Evolutionary conservation across 164 flowering plant genomes (phyloP), one percentile per base, ranked within the genome.

Genomic region (Annona squamosa): DNA sequence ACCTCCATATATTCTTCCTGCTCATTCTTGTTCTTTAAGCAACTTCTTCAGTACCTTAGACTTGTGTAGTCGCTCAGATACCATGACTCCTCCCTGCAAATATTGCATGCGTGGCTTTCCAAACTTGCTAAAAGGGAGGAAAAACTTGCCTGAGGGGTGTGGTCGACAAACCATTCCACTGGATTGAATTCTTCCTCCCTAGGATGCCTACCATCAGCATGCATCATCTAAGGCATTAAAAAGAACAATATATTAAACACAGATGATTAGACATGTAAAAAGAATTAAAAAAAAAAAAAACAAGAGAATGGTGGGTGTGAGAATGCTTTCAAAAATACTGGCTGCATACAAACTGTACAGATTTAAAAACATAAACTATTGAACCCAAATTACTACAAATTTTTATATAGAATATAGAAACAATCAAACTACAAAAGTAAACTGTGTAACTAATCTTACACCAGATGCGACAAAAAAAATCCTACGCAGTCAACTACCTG

Each of bases 1-100:
- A 66, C 92, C 94, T 62, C 97, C 96, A 77, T 77, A 87, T 46
- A 88, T 74, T 80, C 97, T 86, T 72, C 91, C 92, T 71, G 87
- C 75, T 46, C 77, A 73, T 65, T 83, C 77, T 81, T 95, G 99
- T 74, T 89, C 95, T 84, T 89, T 89, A 61, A 95, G 92, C 77
- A 95, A 77, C 78, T 85, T 91, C 84, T 91, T 92, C 59, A 92
- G 82, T 80, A 83, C 76, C 84, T 72, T 87, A 13, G 94, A 90
- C 77, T 87, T 89, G 73, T 83, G 83, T 46, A 95, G 80, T 78
- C 84, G 82, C 69, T 86, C 89, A 65, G 79, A 76, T 48, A 91
- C 95, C 47, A 77, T 71, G 68, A 44, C 69, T 70, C 90, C 97
- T 77, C 99, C 98, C 99, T 95, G 81, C 26, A 70, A 65, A 63